A percentile compares a stretch with the other conserved stretches of the same genome.
Evolutionary conservation across 192 early-diverging fungal genomes (phyloP).

Genomic region (Backusella tuberculispora): DNA sequence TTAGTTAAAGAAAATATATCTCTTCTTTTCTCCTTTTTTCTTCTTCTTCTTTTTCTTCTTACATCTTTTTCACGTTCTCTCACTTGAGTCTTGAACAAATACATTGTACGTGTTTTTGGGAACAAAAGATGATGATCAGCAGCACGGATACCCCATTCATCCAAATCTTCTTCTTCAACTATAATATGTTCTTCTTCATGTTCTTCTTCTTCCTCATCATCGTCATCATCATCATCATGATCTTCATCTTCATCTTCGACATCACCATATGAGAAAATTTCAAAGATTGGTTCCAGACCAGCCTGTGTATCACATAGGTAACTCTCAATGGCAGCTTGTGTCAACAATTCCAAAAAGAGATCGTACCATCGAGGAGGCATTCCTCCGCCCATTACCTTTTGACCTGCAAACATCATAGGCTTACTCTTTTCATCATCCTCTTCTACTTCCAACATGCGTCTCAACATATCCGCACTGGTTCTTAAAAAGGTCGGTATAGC

Average conservation of each 20-base stretch:
- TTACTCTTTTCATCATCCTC: constrained; percentile 18
- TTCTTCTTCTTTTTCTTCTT: background rate
- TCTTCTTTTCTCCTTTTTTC: background rate
- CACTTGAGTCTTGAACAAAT: constrained; percentile 47
- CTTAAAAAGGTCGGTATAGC: constrained; percentile 55
- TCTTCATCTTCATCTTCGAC: constrained; percentile 46
- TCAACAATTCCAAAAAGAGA: constrained; percentile 58
- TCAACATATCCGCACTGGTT: constrained; percentile 51
- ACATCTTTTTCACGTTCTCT: constrained; percentile 40
- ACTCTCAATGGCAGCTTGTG: constrained; percentile 56
- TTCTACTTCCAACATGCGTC: constrained; percentile 32
- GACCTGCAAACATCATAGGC: constrained; percentile 41
- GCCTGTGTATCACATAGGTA: constrained; percentile 53
- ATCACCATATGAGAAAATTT: constrained; percentile 60
- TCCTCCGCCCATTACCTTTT: constrained; percentile 46
- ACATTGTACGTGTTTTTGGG: constrained; percentile 52
- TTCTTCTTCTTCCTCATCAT: constrained; percentile 27
- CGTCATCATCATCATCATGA: constrained; percentile 18
- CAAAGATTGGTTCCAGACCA: constrained; percentile 52
- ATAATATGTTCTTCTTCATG: constrained; percentile 26
- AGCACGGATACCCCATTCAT: constrained; percentile 46
- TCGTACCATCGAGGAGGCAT: constrained; percentile 57
- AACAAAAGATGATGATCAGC: constrained; percentile 52
- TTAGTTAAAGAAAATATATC: background rate
- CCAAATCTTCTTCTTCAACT: constrained; percentile 38